A percentile compares a stretch with the other conserved stretches of the same genome.
Conservation (phyloP, 1,139 yeast genomes). For the Arxiozyma heterogenica region DNA sequence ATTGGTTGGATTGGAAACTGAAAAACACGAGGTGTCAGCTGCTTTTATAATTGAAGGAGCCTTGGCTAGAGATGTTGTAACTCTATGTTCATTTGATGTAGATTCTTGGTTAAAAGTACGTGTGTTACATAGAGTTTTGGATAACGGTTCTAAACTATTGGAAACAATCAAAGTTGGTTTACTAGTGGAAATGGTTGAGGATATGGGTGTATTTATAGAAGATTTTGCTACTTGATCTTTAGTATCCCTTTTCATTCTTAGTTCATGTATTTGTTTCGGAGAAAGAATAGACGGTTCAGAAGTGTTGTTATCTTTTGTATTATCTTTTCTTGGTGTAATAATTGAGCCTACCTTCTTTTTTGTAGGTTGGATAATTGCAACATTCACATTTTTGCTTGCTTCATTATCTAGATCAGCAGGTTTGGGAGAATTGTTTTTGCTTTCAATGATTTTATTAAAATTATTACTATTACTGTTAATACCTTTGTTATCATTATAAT, state of each 20-base stretch:
- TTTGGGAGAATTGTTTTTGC: conserved; percentile 8
- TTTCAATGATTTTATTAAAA: conserved; percentile 22
- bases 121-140: neutral
- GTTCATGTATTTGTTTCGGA: neutral
- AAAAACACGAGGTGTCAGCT: neutral
- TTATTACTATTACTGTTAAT: conserved; percentile 12
- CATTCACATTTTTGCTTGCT: conserved; percentile 15
- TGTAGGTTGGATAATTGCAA: conserved; percentile 23
- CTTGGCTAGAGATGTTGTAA: neutral
- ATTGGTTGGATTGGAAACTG: neutral
- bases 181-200: neutral
- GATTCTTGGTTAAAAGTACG: neutral
- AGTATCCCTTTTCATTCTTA: neutral
- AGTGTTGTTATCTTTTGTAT: too few species aligned
- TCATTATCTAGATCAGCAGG: conserved; percentile 18
- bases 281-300: conserved; percentile 5
- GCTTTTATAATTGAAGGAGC: neutral
- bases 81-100: neutral
- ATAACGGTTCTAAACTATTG: neutral
- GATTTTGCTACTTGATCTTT: neutral
- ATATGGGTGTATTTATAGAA: neutral
- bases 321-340: neutral
- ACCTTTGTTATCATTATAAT: conserved; percentile 7
- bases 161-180: neutral
- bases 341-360: conserved; percentile 9